These are phyloP conservation scores for Fusarium sacchari DNA, from an alignment of 2,329 filamentous ascomycete genomes.

Conservation along the genomic window DNA sequence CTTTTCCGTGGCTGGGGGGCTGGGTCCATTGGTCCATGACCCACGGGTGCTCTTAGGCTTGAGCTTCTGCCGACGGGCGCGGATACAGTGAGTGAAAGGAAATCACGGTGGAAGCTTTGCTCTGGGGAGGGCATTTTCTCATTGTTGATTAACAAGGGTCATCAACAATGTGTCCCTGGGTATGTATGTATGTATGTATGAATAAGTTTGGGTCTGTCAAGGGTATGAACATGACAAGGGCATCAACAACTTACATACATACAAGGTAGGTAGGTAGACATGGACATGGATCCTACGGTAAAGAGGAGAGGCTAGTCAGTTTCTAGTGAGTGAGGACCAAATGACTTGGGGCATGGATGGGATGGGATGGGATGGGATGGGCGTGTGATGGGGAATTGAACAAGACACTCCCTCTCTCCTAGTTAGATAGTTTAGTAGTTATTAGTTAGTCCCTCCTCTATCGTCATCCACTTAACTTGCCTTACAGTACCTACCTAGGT, in stretches of 20 bases:
- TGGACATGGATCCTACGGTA: slow-evolving; percentile 2
- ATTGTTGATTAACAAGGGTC: slow-evolving; percentile 6
- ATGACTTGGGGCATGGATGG: neutral
- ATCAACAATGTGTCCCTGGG: neutral
- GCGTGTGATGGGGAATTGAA: slow-evolving; percentile 14
- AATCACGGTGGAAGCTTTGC: neutral
- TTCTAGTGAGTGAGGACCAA: neutral
- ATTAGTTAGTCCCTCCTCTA: no score
- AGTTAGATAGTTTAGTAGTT: no score
- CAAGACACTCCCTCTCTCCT: slow-evolving; percentile 31
- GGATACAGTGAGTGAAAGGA: neutral
- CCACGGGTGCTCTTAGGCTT: neutral
- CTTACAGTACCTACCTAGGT: neutral
- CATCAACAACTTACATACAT: neutral
- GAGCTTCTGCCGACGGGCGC: slow-evolving; percentile 17
- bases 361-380: slow-evolving; percentile 5
- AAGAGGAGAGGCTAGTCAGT: neutral
- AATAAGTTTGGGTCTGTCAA: neutral
- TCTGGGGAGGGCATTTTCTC: neutral
- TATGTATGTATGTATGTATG: neutral
- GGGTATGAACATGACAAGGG: slow-evolving; percentile 11
- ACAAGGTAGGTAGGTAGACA: no score
- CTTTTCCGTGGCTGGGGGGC: slow-evolving; percentile 15
- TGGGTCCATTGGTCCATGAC: slow-evolving; percentile 9
- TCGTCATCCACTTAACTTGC: slow-evolving; percentile 25